phyloP scores from a whole-genome alignment of 805 yeast genomes.

The Ogataea siamensis region DNA sequence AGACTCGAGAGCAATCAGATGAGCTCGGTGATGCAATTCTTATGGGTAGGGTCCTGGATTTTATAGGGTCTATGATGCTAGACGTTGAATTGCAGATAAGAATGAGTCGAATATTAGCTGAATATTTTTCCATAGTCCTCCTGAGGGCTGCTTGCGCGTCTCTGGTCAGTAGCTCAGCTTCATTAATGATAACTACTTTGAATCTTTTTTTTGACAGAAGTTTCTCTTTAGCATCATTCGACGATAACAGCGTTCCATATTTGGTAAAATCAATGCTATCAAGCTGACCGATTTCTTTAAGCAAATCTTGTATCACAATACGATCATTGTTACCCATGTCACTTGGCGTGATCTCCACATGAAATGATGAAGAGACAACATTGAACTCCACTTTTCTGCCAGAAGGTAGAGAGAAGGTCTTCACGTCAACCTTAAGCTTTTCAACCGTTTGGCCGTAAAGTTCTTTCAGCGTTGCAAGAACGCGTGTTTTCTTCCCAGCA shows the following conservation, averaged over 20 bases:
- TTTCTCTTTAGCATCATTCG: constrained; percentile 31
- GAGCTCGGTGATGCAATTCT: constrained; percentile 79
- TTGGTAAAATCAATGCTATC: constrained; percentile 84
- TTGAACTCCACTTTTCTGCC: constrained; percentile 85
- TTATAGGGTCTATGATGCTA: constrained; percentile 89
- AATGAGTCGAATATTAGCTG: constrained; percentile 79
- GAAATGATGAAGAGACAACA: constrained; percentile 88
- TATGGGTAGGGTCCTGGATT: constrained; percentile 86
- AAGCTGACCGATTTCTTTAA: constrained; percentile 92
- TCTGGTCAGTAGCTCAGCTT: constrained; percentile 83
- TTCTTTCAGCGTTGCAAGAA: constrained; percentile 72
- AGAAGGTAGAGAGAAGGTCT: constrained; percentile 71
- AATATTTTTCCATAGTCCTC: constrained; percentile 94
- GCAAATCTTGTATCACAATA: constrained; percentile 87
- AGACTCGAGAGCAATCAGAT: constrained; percentile 55
- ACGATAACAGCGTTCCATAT: constrained; percentile 40
- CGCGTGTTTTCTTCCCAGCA: constrained; percentile 94
- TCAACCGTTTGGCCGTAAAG: constrained; percentile 82
- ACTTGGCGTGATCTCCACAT: constrained; percentile 92
- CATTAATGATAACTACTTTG: constrained; percentile 83
- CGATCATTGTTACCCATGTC: constrained; percentile 97
- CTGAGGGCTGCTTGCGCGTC: constrained; percentile 96
- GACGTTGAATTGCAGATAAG: constrained; percentile 88
- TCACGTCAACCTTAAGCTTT: constrained; percentile 84
- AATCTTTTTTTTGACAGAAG: constrained; percentile 47